phyloP scores from a whole-genome alignment of 1,284 basidiomycete species.

The Rhodofomes roseus region DNA sequence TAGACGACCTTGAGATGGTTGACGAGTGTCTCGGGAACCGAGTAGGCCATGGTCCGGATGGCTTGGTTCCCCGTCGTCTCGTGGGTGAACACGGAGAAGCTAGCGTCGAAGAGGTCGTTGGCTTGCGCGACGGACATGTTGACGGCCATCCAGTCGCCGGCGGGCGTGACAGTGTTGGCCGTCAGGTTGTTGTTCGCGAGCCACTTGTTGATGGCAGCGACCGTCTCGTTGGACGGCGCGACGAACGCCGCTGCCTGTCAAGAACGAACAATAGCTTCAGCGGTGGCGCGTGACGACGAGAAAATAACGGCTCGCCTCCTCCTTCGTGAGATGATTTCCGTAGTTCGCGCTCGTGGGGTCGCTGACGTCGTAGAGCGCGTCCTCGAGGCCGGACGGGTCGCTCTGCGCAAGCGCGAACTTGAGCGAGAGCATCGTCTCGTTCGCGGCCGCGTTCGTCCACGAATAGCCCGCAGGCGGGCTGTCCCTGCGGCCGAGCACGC shows the following conservation, averaged over 20 bases:
- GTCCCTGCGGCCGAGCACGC: background rate
- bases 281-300: conserved; percentile 20
- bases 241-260: conserved; percentile 32
- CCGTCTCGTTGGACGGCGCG: conserved; percentile 28
- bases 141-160: conserved; percentile 37
- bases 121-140: conserved; percentile 32
- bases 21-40: conserved; percentile 30
- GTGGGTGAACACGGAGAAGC: conserved; percentile 34
- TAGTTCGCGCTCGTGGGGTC: conserved; percentile 30
- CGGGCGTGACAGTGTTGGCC: conserved; percentile 27
- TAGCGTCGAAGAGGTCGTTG: conserved; percentile 31
- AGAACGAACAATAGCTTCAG: conserved; percentile 2
- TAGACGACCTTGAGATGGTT: conserved; percentile 34
- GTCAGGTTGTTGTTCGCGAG: conserved; percentile 30
- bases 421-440: conserved; percentile 25
- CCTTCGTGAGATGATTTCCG: conserved; percentile 30
- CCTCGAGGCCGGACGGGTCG: conserved; percentile 33
- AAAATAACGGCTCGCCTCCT: conserved; percentile 23
- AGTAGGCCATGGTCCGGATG: conserved; percentile 36
- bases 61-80: conserved; percentile 22
- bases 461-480: conserved; percentile 29
- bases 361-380: conserved; percentile 32
- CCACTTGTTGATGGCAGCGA: conserved; percentile 32
- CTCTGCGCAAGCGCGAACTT: conserved; percentile 32
- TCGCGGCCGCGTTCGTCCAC: conserved; percentile 20